Evolutionary conservation across 108 stramenopile species (phyloP).

Genomic region (Aurantiochytrium sp.): DNA sequence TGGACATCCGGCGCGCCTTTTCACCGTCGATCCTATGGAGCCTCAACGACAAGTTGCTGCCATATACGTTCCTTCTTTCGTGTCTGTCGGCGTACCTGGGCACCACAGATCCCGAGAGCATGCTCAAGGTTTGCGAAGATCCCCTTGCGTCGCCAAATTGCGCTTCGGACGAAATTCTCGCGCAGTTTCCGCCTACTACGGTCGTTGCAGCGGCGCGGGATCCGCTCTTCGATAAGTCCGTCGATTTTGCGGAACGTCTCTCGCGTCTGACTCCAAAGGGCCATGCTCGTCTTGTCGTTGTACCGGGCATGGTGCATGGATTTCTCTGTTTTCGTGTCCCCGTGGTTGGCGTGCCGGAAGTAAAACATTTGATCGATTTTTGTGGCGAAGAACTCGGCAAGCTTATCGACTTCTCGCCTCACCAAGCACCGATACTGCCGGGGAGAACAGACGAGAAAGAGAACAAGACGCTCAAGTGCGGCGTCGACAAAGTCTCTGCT

Average conservation of each 20-base stretch:
- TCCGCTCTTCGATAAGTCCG: background rate
- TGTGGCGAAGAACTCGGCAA: background rate
- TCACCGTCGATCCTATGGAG: background rate
- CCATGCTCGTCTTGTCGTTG: background rate
- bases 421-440: no score
- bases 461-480: no score
- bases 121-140: background rate
- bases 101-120: background rate
- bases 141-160: background rate
- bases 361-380: background rate
- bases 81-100: constrained; percentile 4
- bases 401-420: background rate
- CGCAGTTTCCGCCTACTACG: background rate
- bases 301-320: background rate
- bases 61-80: background rate
- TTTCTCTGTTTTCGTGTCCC: background rate
- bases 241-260: background rate
- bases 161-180: background rate
- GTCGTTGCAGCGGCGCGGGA: background rate
- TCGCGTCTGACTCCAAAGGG: background rate
- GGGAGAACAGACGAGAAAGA: no score
- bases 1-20: background rate
- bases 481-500: no score
- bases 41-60: background rate
- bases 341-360: background rate